phyloP scores from a whole-genome alignment of 75 land plant species.

The Ceratopteris richardii region DNA sequence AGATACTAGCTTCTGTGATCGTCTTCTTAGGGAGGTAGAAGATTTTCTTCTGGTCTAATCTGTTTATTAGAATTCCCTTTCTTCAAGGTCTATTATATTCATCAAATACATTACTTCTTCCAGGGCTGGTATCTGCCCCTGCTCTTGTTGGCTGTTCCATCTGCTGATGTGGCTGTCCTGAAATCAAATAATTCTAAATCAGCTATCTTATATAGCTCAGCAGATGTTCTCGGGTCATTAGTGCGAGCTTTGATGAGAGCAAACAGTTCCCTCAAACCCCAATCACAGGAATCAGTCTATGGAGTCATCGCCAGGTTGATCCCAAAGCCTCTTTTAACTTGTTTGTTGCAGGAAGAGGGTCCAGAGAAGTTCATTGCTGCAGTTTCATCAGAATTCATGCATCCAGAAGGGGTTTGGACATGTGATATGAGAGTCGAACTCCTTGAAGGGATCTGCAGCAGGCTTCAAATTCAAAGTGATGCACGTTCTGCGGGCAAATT shows the following conservation, averaged over 20 bases:
- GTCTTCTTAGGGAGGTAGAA: constrained; percentile 25
- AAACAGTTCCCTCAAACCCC: not conserved
- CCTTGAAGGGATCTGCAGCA: constrained; percentile 9
- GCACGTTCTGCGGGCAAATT: constrained; percentile 10
- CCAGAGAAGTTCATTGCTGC: constrained; percentile 33
- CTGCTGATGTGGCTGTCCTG: constrained; percentile 13
- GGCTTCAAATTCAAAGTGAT: constrained; percentile 16
- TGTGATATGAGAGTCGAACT: constrained; percentile 26
- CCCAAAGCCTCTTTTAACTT: constrained; percentile 26
- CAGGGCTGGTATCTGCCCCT: constrained; percentile 40
- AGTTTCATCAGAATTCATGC: constrained; percentile 23
- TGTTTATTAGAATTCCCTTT: too few relatives aligned
- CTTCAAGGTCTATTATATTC: too few relatives aligned
- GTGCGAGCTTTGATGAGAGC: constrained; percentile 15
- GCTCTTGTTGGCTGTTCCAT: constrained; percentile 32
- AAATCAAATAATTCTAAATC: constrained; percentile 30
- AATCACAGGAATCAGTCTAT: constrained; percentile 2
- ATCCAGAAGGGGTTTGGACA: constrained; percentile 36
- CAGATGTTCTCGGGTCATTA: constrained; percentile 32
- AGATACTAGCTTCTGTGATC: constrained; percentile 21
- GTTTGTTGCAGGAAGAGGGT: constrained; percentile 25
- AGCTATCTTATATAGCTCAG: constrained; percentile 34
- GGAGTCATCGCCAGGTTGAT: constrained; percentile 15
- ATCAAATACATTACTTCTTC: not conserved
- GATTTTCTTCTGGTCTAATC: not conserved